Evolutionary conservation across 2,329 filamentous ascomycete species (phyloP).

Genomic region (Claviceps purpurea): DNA sequence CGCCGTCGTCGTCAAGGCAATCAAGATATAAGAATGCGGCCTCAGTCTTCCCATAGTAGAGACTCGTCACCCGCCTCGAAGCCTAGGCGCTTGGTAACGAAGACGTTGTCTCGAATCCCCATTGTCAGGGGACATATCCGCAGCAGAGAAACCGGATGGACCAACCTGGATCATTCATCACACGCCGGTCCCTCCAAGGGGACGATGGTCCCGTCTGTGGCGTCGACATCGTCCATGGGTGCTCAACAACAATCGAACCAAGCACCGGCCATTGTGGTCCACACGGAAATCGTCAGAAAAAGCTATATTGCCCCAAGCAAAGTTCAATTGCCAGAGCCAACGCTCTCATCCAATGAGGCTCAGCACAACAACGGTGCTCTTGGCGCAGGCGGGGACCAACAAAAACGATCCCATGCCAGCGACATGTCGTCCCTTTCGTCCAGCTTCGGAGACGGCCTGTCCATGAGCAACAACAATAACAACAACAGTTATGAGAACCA

Average conservation of each 20-base stretch:
- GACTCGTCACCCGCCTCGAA: neutral
- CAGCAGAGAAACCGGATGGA: conserved; percentile 17
- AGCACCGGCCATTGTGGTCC: conserved; percentile 5
- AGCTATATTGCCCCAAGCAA: conserved; percentile 1
- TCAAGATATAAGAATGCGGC: conserved; percentile 15
- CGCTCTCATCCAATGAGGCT: conserved; percentile 5
- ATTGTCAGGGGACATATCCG: conserved; percentile 21
- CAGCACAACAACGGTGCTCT: conserved; percentile 5
- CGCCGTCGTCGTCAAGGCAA: conserved; percentile 6
- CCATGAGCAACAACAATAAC: conserved; percentile 24
- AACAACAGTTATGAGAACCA: neutral
- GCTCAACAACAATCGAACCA: neutral
- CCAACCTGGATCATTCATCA: conserved; percentile 19
- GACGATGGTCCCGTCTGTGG: conserved; percentile 4
- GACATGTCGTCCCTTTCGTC: conserved; percentile 49
- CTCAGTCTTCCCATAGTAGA: neutral
- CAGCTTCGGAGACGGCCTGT: conserved; percentile 49
- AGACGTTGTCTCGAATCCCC: conserved; percentile 17
- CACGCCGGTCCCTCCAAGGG: conserved; percentile 10
- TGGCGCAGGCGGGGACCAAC: conserved; percentile 8
- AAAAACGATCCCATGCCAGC: conserved; percentile 26
- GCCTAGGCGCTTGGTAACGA: conserved; percentile 5
- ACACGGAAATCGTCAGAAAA: conserved; percentile 5
- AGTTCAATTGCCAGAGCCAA: conserved; percentile 1
- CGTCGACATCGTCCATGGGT: neutral